Percentiles rank a stretch among this genome's conserved stretches.
These are phyloP conservation scores for Aureobasidium musti DNA, from an alignment of 2,329 filamentous ascomycete species.

Conservation along the genomic window DNA sequence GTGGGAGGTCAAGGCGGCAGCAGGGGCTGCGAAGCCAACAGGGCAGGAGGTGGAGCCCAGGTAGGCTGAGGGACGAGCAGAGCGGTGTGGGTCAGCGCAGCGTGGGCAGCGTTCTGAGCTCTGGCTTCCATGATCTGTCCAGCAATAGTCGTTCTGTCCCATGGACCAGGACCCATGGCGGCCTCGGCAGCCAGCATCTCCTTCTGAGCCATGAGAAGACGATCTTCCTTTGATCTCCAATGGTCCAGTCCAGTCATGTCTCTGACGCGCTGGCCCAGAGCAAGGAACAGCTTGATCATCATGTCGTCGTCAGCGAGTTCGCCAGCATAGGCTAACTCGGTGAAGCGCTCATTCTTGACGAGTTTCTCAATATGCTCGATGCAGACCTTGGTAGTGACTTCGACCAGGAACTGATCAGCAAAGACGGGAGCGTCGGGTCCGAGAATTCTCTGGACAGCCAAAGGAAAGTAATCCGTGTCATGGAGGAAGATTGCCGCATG, in stretches of 20 bases:
- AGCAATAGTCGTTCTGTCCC: background rate
- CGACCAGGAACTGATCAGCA: background rate
- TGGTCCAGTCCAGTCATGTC: background rate
- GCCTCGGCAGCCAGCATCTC: background rate
- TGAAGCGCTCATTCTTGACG: background rate
- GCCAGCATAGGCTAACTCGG: background rate
- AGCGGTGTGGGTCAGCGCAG: background rate
- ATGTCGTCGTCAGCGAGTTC: background rate
- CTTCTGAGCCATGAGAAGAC: background rate
- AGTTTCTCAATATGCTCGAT: background rate
- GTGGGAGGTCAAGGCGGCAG: background rate
- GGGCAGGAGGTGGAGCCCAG: background rate
- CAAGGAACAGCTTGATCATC: background rate
- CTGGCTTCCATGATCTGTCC: slow-evolving; percentile 2
- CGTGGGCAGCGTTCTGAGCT: background rate
- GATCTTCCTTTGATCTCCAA: background rate
- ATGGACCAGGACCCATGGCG: background rate
- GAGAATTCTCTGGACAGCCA: background rate
- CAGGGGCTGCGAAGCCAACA: background rate
- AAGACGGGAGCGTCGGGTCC: slow-evolving; percentile 1
- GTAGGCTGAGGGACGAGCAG: background rate
- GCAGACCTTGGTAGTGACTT: background rate
- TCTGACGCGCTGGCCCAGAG: slow-evolving; percentile 8
- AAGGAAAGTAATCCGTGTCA: background rate
- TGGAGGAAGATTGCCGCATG: background rate